Evolutionary conservation across 352 stramenopile genomes (phyloP).

Genomic region (Globisporangium paroecandrum): DNA sequence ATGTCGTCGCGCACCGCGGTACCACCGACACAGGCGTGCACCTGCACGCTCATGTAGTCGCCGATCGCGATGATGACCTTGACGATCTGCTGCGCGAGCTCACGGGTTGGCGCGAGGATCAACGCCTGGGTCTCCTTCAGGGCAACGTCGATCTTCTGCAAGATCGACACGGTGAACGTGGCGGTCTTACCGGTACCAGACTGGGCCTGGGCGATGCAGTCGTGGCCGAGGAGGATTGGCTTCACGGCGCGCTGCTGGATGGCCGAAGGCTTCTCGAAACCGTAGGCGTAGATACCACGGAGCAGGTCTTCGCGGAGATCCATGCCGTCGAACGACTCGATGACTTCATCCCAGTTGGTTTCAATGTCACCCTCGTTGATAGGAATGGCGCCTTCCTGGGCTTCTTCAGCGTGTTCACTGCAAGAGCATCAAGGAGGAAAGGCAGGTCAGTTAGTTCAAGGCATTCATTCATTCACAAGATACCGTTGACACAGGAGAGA

Average conservation of each 20-base stretch:
- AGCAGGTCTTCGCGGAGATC: conserved; percentile 98
- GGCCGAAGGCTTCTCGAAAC: conserved; percentile 99
- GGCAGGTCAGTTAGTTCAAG: neutral
- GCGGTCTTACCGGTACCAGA: conserved; percentile 99
- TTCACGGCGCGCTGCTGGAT: conserved; percentile 99
- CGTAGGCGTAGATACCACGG: conserved; percentile 99
- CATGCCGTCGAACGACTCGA: conserved; percentile 99
- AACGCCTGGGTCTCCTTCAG: conserved; percentile 97
- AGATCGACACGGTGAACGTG: conserved; percentile 98
- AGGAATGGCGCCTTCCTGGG: conserved; percentile 63
- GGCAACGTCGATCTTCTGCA: conserved; percentile 96
- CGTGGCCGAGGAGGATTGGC: conserved; percentile 95
- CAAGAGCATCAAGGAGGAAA: neutral
- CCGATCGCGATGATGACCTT: conserved; percentile 95
- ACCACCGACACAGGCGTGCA: conserved; percentile 98
- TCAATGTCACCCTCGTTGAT: conserved; percentile 94
- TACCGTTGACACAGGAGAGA: neutral
- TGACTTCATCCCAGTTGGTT: conserved; percentile 98
- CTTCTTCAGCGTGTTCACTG: conserved; percentile 60
- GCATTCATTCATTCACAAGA: neutral
- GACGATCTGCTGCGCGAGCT: conserved; percentile 99
- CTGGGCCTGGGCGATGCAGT: conserved; percentile 99
- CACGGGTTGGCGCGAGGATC: conserved; percentile 98
- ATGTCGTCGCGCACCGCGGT: conserved; percentile 98
- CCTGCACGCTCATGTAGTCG: conserved; percentile 96